phyloP scores from a whole-genome alignment of 139 green algal species.

The Haematococcus lacustris region DNA sequence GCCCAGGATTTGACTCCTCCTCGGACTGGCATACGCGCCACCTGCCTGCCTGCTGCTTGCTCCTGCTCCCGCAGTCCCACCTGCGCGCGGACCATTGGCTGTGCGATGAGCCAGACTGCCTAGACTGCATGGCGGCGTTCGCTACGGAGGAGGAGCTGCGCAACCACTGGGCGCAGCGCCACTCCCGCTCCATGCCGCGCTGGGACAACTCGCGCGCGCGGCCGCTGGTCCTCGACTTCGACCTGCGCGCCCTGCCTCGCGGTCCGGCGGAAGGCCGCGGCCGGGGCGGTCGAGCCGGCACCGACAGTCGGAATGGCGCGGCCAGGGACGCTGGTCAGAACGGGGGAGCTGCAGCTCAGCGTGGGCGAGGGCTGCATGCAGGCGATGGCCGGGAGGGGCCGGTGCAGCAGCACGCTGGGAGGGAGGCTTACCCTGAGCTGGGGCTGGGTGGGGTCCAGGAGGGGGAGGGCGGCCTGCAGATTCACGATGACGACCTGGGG shows the following conservation, averaged over 20 bases:
- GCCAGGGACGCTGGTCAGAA: too few relatives aligned
- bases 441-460: too few relatives aligned
- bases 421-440: too few relatives aligned
- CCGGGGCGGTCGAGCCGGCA: too few relatives aligned
- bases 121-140: conserved; percentile 57
- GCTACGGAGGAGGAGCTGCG: conserved; percentile 51
- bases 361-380: not conserved
- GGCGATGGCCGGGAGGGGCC: not conserved
- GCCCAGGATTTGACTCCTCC: too few relatives aligned
- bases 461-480: too few relatives aligned
- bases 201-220: conserved; percentile 42
- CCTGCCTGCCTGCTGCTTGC: not conserved
- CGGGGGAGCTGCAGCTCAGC: too few relatives aligned
- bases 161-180: conserved; percentile 14
- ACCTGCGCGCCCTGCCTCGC: not conserved
- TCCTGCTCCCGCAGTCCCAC: conserved; percentile 31
- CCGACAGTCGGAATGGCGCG: too few relatives aligned
- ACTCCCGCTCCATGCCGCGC: conserved; percentile 43
- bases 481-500: too few relatives aligned
- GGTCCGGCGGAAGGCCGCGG: not conserved
- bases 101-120: conserved; percentile 57
- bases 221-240: conserved; percentile 45
- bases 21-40: too few relatives aligned
- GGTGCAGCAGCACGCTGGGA: conserved; percentile 5
- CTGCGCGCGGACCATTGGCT: conserved; percentile 34